Evolutionary conservation across 345 rosid genomes (phyloP), one percentile per base, ranked within the genome.

Genomic region (Bruguiera gymnorhiza): DNA sequence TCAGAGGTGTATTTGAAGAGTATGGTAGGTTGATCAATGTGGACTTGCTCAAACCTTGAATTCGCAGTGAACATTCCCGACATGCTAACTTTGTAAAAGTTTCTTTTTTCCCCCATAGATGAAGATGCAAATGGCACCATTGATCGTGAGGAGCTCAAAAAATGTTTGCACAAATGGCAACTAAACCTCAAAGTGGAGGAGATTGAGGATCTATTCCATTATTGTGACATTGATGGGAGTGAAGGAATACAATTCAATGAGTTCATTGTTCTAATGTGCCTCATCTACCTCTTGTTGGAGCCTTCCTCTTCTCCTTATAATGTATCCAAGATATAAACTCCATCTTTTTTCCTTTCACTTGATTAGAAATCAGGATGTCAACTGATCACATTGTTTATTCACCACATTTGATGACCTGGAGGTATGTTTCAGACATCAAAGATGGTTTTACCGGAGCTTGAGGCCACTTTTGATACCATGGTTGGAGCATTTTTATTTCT

Each of bases 171-270:
- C 65, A 83, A 88, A 73, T 74, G 88, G 78, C 80, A 83, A 16
- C 73, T 89, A 29, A 73, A 68, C 63, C 70, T 86, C 56, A 80
- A 82, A 9, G 96, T 86, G 15, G 85, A 81, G 80, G 96, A 89
- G 77, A 80, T 89, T 9, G 84, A 85, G 73, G 97, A 89, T 74
- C 78, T 91, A 48, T 93, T 86, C 52, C 77, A 79, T 73, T 89
- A 92, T 50, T 89, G 96, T 76, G 97, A 93, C 74, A 83, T 91
- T 76, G 92, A 89, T 76, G 83, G 93, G 75, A 87, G 81, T 70
- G 73, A 82, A 79, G 93, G 87, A 76, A 90, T 93, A 73, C 91
- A 84, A 46, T 93, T 93, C 78, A 93, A 73, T 54, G 98, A 91
- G 84, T 91, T 89, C 60, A 82, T 85, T 69, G 98, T 93, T 62